These are phyloP conservation scores for Bryoerythrophyllum caledonicum DNA, from an alignment of 225 moss, liverwort and hornwort genomes.

Conservation along the genomic window DNA sequence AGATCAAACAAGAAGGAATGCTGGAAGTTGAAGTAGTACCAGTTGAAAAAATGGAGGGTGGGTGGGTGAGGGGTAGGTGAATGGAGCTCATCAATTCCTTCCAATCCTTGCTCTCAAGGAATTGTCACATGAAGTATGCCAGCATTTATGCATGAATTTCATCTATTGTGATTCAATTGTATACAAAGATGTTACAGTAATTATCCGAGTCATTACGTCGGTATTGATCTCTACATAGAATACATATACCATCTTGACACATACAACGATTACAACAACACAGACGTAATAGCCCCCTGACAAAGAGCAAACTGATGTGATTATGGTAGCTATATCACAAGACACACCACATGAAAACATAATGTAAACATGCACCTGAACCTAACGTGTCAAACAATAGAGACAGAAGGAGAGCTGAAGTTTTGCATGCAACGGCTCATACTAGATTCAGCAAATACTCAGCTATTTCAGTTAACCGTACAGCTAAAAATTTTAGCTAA, in stretches of 20 bases:
- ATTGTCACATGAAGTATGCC: too few relatives aligned
- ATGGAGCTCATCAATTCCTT: not conserved
- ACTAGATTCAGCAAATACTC: too few relatives aligned
- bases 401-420: too few relatives aligned
- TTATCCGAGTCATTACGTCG: not conserved
- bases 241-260: not conserved
- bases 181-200: too few relatives aligned
- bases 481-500: too few relatives aligned
- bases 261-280: not conserved
- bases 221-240: not conserved
- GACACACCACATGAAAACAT: too few relatives aligned
- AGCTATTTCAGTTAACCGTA: too few relatives aligned
- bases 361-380: not conserved
- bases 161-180: too few relatives aligned
- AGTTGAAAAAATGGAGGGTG: constrained; percentile 21
- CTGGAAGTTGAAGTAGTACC: not conserved
- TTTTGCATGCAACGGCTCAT: too few relatives aligned
- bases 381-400: too few relatives aligned
- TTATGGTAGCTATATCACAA: not conserved
- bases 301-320: not conserved
- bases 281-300: not conserved
- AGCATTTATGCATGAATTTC: too few relatives aligned
- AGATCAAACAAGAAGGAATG: not conserved
- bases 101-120: constrained; percentile 8
- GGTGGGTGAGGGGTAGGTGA: constrained; percentile 44